Evolutionary conservation across 495 filamentous ascomycete species (phyloP), one percentile per base, ranked within the genome.

Genomic region (Annulohypoxylon nitens): DNA sequence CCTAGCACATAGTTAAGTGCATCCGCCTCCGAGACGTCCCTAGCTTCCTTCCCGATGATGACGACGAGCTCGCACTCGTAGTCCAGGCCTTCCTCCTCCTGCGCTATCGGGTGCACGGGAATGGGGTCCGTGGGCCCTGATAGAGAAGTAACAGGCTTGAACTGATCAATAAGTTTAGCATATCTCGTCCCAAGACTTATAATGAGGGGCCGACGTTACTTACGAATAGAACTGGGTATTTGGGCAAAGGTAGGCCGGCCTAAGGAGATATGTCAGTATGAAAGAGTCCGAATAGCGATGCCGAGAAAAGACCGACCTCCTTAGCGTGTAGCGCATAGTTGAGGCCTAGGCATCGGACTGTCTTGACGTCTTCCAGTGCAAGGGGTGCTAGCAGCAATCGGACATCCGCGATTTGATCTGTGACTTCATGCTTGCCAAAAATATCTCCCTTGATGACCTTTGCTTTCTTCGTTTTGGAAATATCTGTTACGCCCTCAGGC

Each of bases 21-120:
- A 26, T 86, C 78, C 2, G 82, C 78, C 75, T 93, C 91, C 2
- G 90, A 75, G 5, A 96, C 88, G 73, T 95, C 87, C 30, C 79
- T 80, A 36, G 89, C 92, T 61, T 88, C 82, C 79, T 91, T 93
- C 14, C 93, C 92, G 70, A 96, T 95, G 2, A 96, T 79, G 30
- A 86, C 85, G 8, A 96, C 92, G 10, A 97, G 86, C 79, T 97
- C 93, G 78, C 91, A 93, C 78, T 97, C 93, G 73, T 95, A 97
- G 76, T 96, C 93, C 14, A 96, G 80, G 0, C 92, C 91, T 39
- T 54, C 18, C n/a, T 51, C 80, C 65, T 85, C 75, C 74, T 87
- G 85, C 0, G 91, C 90, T 43, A 90, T 75, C 0, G 76, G 78
- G 34, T 88, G 83, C 14, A 94, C 82, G 9, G 90, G 91, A 60